Evolutionary conservation across 1,284 basidiomycete species (phyloP).

Genomic region (Cryptococcus amylolentus): DNA sequence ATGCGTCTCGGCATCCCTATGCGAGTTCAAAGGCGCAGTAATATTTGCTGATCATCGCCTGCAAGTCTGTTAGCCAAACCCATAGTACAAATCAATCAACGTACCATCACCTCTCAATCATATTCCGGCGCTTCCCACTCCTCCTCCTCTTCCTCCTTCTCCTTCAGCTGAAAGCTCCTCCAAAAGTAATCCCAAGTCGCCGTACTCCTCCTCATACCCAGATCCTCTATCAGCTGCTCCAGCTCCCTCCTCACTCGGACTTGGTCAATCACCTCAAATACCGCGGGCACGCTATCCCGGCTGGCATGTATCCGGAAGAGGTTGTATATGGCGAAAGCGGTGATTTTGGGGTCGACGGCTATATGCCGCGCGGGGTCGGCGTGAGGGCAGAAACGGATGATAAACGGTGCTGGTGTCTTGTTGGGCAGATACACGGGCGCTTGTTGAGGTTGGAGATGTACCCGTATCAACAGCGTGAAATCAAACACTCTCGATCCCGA

Average conservation of each 20-base stretch:
- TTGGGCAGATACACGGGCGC: neutral
- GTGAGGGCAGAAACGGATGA: neutral
- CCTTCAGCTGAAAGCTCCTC: neutral
- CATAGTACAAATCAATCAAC: neutral
- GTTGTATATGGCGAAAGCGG: slow-evolving; percentile 1
- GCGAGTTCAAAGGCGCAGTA: no score
- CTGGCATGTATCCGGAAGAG: neutral
- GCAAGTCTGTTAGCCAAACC: neutral
- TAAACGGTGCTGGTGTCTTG: neutral
- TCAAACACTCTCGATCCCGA: neutral
- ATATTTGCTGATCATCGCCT: no score
- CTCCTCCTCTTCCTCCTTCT: neutral
- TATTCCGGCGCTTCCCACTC: slow-evolving; percentile 1
- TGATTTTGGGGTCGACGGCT: neutral
- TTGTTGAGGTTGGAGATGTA: slow-evolving; percentile 1
- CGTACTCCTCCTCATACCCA: neutral
- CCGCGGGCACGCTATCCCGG: neutral
- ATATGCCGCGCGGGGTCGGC: neutral
- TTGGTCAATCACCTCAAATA: neutral
- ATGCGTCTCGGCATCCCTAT: no score
- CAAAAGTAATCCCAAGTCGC: neutral
- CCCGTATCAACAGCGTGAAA: neutral
- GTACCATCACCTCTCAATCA: slow-evolving; percentile 1
- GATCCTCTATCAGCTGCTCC: slow-evolving; percentile 1
- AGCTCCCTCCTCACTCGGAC: slow-evolving; percentile 1